Percentiles rank a stretch among this genome's conserved stretches.
phyloP scores from a whole-genome alignment of 164 flowering plant genomes.

The Vitis amurensis region DNA sequence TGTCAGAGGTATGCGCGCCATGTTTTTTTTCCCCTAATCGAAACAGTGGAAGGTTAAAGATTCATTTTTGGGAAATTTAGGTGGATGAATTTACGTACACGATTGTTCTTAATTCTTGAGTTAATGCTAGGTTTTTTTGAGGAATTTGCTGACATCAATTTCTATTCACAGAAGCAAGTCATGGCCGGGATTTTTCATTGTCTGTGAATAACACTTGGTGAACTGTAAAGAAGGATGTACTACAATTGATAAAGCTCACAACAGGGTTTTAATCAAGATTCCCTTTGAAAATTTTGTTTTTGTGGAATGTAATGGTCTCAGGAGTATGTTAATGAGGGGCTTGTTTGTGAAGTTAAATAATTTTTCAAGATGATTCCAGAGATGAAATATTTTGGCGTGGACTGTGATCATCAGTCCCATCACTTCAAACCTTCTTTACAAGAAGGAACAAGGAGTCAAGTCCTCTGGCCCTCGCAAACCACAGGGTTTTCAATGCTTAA shows the following conservation, averaged over 20 bases:
- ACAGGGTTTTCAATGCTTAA: too few species aligned
- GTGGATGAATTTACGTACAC: constrained; percentile 58
- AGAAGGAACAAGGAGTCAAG: too few species aligned
- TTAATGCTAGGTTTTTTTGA: constrained; percentile 35
- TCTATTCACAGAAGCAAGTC: constrained; percentile 27
- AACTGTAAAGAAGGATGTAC: constrained; percentile 37
- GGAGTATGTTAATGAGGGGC: constrained; percentile 37
- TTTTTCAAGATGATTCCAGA: constrained; percentile 41
- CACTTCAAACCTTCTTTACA: too few species aligned
- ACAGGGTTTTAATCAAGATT: too few species aligned
- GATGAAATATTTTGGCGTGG: constrained; percentile 45
- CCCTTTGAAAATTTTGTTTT: neutral
- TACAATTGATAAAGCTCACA: constrained; percentile 34
- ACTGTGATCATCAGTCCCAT: constrained; percentile 36
- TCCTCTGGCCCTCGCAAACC: too few species aligned
- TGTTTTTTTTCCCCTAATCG: constrained; percentile 20
- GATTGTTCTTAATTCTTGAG: constrained; percentile 50
- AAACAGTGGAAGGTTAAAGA: constrained; percentile 49
- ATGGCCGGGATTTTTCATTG: constrained; percentile 17
- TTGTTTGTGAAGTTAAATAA: constrained; percentile 31
- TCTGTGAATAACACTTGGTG: constrained; percentile 55
- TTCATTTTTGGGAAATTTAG: constrained; percentile 32
- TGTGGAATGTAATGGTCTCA: constrained; percentile 57
- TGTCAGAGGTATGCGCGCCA: constrained; percentile 57
- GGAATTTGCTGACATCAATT: constrained; percentile 41